Base-by-base conservation (phyloP, 1,284 basidiomycete species). In the Tilletia setariae region DNA sequence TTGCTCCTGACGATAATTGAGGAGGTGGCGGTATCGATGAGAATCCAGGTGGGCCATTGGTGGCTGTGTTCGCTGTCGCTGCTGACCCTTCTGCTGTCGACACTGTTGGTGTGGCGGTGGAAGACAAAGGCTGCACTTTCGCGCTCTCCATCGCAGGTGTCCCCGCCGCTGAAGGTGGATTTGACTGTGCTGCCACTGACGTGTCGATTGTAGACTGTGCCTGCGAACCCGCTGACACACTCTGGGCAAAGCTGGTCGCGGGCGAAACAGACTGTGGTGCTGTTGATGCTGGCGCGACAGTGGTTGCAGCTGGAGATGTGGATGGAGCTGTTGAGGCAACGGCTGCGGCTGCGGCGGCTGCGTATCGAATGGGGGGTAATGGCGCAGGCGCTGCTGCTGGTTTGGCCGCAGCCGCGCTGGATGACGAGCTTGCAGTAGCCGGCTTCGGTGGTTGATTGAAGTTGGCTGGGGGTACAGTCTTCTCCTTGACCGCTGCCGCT, bases 331-430 rank as follows among this genome's bases (percentile, higher is more conserved):
- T 59, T 1, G 72, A 63, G 3, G 75, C 72, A 0, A 79, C 75
- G 0, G 91, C 92, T 0, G 92, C 93, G 0, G 93, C 93, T 1
- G 93, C 94, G 0, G 93, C 93, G 8, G 92, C 89, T 42, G 94
- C 91, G 79, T 97, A 97, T 64, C 91, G 87, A 79, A 95, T 92
- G 1, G 87, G 86, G 30, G 93, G 90, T 13, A 82, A 73, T 56
- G 76, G 71, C n/a, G 80, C 75, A 15, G 56, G 56, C 49, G 77
- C 71, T 32, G 72, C 72, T 1, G 76, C 69, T 51, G 76, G 72
- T 42, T 76, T 77, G 19, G 79, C 70, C 28, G 76, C 73, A n/a
- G 76, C 71, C 11, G 75, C 72, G 2, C 70, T 68, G 40, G 71
- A 63, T 63, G 74, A 65, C 64, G 79, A 65, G 9, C 70, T 62